These are phyloP conservation scores for Nannochloropsis salina DNA, from an alignment of 108 stramenopile species.

Conservation along the genomic window DNA sequence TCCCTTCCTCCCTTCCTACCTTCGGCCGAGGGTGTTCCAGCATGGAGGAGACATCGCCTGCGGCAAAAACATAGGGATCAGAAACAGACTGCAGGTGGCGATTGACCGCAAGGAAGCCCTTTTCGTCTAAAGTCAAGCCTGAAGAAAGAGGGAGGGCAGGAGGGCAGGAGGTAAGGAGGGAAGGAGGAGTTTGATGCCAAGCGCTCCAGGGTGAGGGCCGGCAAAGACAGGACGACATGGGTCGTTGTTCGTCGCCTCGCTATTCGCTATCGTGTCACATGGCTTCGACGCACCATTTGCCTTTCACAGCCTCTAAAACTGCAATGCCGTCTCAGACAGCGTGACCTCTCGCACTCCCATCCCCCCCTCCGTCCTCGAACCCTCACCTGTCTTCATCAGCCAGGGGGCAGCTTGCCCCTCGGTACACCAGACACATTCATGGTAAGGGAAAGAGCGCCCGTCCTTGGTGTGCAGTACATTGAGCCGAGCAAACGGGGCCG, in stretches of 20 bases:
- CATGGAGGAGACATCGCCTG: constrained; percentile 62
- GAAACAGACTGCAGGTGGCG: constrained; percentile 50
- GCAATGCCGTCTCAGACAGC: no score
- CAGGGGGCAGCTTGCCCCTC: constrained; percentile 55
- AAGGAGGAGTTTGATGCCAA: background rate
- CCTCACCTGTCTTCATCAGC: constrained; percentile 34
- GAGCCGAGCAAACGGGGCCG: background rate
- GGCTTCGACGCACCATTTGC: no score
- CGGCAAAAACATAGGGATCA: constrained; percentile 58
- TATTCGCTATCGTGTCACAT: no score
- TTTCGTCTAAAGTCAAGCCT: constrained; percentile 49
- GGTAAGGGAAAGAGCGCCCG: constrained; percentile 21
- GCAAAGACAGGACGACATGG: no score
- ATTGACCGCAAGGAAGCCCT: constrained; percentile 59
- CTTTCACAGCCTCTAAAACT: no score
- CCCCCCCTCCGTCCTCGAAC: background rate
- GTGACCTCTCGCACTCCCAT: background rate
- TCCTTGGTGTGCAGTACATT: background rate
- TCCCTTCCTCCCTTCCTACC: background rate
- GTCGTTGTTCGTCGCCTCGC: no score
- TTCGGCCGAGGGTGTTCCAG: constrained; percentile 61
- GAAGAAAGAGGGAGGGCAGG: background rate
- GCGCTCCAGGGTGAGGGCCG: no score
- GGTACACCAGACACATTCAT: constrained; percentile 50
- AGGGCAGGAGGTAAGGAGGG: background rate